phyloP scores from a whole-genome alignment of 305 asterid species.

The Fraxinus nigra region DNA sequence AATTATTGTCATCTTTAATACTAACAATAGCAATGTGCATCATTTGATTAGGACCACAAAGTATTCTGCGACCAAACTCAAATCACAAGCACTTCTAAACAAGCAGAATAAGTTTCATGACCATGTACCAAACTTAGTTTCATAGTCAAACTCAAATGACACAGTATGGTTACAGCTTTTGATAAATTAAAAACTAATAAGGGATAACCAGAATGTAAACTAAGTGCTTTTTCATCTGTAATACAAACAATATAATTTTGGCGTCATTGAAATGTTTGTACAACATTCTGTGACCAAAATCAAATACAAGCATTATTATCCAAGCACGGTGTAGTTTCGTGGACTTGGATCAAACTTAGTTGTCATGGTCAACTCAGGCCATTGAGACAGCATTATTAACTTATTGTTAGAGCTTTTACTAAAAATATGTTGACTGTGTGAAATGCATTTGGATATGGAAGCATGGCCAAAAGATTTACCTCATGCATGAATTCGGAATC shows the following conservation, averaged over 20 bases:
- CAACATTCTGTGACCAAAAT: background rate
- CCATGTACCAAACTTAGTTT: background rate
- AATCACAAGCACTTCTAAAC: background rate
- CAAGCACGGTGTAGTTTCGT: background rate
- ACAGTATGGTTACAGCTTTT: background rate
- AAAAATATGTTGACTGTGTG: background rate
- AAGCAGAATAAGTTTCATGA: background rate
- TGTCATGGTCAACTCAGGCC: background rate
- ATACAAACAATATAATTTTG: background rate
- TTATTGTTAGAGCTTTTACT: background rate
- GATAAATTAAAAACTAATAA: conserved; percentile 7
- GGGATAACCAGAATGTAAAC: background rate
- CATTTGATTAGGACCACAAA: background rate
- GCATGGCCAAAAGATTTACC: conserved; percentile 37
- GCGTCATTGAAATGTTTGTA: background rate
- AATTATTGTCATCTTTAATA: background rate
- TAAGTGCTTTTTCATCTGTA: background rate
- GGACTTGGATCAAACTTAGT: background rate
- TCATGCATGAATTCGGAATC: conserved; percentile 68
- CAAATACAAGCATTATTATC: background rate
- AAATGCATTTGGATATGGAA: background rate
- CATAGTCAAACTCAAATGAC: conserved; percentile 1
- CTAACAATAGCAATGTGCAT: background rate
- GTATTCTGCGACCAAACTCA: background rate
- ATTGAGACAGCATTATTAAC: background rate